A percentile compares a stretch with the other conserved stretches of the same genome.
Conservation (phyloP, 805 yeast genomes). For the Candida taoyuanica region DNA sequence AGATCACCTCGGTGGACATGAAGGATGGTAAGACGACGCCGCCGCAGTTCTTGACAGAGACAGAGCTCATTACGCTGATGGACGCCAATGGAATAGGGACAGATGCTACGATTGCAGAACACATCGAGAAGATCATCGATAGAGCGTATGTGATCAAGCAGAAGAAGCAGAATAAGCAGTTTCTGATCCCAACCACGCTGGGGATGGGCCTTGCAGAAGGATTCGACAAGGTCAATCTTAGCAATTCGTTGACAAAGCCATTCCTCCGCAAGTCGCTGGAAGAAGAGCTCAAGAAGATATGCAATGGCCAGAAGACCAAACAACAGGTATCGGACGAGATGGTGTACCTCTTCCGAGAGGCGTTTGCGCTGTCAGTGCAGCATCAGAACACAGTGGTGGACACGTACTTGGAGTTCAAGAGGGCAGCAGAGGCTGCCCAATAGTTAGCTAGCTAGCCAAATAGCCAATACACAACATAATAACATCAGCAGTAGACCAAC, state of each 20-base stretch:
- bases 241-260: constrained; percentile 83
- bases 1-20: constrained; percentile 53
- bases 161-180: constrained; percentile 32
- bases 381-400: constrained; percentile 35
- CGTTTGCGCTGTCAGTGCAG: constrained; percentile 45
- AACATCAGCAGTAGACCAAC: constrained; percentile 33
- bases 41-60: constrained; percentile 82
- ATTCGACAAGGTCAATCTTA: constrained; percentile 70
- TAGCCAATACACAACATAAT: no score
- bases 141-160: constrained; percentile 62
- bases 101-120: constrained; percentile 98
- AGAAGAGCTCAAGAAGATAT: constrained; percentile 56
- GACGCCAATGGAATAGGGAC: constrained; percentile 98
- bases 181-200: constrained; percentile 69
- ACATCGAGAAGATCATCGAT: constrained; percentile 71
- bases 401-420: constrained; percentile 25
- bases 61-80: constrained; percentile 90
- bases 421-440: constrained; percentile 12
- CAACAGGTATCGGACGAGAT: constrained; percentile 52
- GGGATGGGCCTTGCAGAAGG: constrained; percentile 90
- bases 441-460: no score
- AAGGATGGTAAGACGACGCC: constrained; percentile 75
- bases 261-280: constrained; percentile 78
- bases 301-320: constrained; percentile 55
- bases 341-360: constrained; percentile 54